Conservation (phyloP, 306 rosid genomes). For the Myrica gale region DNA sequence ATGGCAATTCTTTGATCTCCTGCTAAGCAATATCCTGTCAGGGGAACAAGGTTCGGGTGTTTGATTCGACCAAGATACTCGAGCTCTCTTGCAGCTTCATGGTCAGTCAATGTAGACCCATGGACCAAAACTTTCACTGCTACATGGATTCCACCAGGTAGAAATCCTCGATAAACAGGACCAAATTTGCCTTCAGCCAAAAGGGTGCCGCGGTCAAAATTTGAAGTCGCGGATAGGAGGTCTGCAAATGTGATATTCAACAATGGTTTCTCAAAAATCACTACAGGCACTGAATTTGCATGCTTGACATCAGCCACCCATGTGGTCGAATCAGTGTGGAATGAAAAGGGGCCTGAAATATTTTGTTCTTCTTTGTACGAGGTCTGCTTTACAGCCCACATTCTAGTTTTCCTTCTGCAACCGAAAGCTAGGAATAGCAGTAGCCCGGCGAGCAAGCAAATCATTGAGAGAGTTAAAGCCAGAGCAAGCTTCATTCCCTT, state of each 20-base stretch:
- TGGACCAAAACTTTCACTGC: slow-evolving; percentile 93
- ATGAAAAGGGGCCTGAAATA: slow-evolving; percentile 92
- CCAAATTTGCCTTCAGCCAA: slow-evolving; percentile 99
- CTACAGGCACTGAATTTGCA: slow-evolving; percentile 81
- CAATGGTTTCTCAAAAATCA: slow-evolving; percentile 91
- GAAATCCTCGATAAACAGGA: slow-evolving; percentile 90
- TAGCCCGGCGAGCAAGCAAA: slow-evolving; percentile 62
- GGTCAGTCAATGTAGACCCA: slow-evolving; percentile 88
- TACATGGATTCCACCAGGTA: slow-evolving; percentile 84
- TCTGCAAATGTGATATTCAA: slow-evolving; percentile 86
- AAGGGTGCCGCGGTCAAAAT: slow-evolving; percentile 90
- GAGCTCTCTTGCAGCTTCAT: slow-evolving; percentile 87
- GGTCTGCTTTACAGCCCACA: slow-evolving; percentile 74
- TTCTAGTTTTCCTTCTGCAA: slow-evolving; percentile 68
- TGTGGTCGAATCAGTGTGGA: slow-evolving; percentile 92
- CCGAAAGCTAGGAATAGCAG: slow-evolving; percentile 75
- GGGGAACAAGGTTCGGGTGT: slow-evolving; percentile 90
- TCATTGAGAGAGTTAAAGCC: slow-evolving; percentile 68
- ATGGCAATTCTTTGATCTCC: slow-evolving; percentile 96
- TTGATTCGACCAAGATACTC: slow-evolving; percentile 96
- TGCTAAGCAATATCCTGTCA: slow-evolving; percentile 96
- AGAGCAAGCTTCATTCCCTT: slow-evolving; percentile 71
- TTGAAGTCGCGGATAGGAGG: slow-evolving; percentile 87
- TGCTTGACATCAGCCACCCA: slow-evolving; percentile 99
- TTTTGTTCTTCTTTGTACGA: slow-evolving; percentile 80